Percentiles rank a stretch among this genome's conserved stretches.
These are phyloP conservation scores for Phanerodontia chrysosporium DNA, from an alignment of 768 basidiomycete genomes.

Conservation along the genomic window DNA sequence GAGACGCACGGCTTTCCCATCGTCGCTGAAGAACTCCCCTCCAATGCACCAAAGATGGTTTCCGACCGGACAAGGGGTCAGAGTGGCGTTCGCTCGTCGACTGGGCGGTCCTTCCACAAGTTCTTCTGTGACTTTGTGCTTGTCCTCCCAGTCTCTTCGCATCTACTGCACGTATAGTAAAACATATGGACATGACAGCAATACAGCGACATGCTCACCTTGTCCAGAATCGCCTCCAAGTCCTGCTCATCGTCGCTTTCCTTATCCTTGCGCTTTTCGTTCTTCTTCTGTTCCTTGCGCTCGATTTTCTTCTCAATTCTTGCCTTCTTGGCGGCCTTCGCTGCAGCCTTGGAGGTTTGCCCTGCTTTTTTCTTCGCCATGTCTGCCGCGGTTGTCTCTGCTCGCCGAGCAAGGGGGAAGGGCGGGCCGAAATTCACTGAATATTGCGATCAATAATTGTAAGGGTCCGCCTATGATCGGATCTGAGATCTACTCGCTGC, in stretches of 20 bases:
- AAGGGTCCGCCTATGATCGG: neutral
- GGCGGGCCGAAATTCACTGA: neutral
- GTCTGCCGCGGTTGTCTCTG: neutral
- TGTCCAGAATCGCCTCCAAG: conserved; percentile 79
- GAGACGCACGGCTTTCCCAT: conserved; percentile 60
- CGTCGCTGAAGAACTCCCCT: conserved; percentile 86
- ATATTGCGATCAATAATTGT: neutral
- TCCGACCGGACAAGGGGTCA: conserved; percentile 76
- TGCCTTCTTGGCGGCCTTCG: conserved; percentile 63
- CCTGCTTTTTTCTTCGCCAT: conserved; percentile 56
- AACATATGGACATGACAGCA: neutral
- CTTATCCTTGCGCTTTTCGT: conserved; percentile 40
- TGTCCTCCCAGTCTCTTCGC: conserved; percentile 77
- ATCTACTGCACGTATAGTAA: conserved; percentile 48
- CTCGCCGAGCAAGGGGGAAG: neutral
- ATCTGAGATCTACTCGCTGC: neutral
- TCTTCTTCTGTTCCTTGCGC: no score
- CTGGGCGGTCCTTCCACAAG: conserved; percentile 79
- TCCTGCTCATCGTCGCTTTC: conserved; percentile 69
- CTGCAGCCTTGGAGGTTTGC: conserved; percentile 30
- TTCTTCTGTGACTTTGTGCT: conserved; percentile 83
- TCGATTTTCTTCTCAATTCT: conserved; percentile 67
- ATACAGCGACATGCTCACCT: conserved; percentile 38
- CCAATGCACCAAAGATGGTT: conserved; percentile 83
- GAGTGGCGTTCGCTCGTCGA: conserved; percentile 76